Conservation (phyloP, 2,329 filamentous ascomycete genomes). For the Fusarium verrucosum region DNA sequence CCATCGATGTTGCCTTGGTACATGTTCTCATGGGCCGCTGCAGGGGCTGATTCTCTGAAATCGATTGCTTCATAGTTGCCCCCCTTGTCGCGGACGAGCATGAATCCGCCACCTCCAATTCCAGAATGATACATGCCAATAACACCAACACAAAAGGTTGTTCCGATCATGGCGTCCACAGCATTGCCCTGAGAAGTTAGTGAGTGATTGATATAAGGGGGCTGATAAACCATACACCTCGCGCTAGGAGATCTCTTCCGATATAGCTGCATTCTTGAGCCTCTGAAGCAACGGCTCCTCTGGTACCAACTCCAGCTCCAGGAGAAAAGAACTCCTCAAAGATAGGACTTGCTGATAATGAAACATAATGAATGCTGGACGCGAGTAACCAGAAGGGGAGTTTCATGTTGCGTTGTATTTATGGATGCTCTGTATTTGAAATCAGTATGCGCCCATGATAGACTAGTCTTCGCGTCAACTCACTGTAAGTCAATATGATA, state of each 20-base stretch:
- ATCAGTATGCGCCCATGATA: slow-evolving; percentile 2
- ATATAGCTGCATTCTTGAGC: slow-evolving; percentile 74
- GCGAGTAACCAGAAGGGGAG: slow-evolving; percentile 17
- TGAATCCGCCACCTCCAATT: slow-evolving; percentile 91
- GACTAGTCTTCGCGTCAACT: slow-evolving; percentile 2
- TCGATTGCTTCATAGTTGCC: slow-evolving; percentile 89
- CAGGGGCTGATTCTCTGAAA: slow-evolving; percentile 88
- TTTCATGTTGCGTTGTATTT: slow-evolving; percentile 5
- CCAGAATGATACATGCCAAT: slow-evolving; percentile 82
- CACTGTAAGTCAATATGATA: background rate
- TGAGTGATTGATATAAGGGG: background rate
- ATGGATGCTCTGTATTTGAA: background rate
- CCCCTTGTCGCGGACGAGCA: slow-evolving; percentile 76
- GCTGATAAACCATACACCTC: slow-evolving; percentile 55
- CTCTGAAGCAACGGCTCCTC: slow-evolving; percentile 76
- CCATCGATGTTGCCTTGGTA: slow-evolving; percentile 74
- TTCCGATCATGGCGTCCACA: slow-evolving; percentile 78
- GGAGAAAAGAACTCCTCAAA: slow-evolving; percentile 23
- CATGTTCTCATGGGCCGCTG: slow-evolving; percentile 85
- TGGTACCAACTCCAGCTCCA: slow-evolving; percentile 26
- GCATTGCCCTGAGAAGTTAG: slow-evolving; percentile 68
- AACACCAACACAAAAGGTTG: slow-evolving; percentile 78
- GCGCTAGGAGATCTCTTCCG: slow-evolving; percentile 68
- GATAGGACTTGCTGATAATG: slow-evolving; percentile 17
- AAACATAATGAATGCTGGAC: slow-evolving; percentile 15